Conservation (phyloP, 805 yeast species). For the Yarrowia keelungensis region DNA sequence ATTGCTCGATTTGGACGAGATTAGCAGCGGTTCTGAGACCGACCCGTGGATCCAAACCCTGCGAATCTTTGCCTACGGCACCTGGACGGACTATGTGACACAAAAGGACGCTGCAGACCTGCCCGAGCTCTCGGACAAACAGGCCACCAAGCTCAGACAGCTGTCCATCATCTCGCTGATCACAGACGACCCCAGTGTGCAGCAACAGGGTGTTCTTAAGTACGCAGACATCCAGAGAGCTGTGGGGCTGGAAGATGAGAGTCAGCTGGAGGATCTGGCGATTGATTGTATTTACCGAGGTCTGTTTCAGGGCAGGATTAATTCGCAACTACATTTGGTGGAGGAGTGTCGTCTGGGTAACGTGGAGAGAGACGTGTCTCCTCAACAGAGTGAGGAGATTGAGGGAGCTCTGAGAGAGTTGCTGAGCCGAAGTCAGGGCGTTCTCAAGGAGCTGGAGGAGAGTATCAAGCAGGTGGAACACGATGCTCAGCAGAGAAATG, state of each 20-base stretch:
- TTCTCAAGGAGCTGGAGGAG: conserved; percentile 40
- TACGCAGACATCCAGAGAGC: conserved; percentile 39
- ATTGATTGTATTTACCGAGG: conserved; percentile 45
- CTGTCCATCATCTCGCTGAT: conserved; percentile 42
- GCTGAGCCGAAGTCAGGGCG: conserved; percentile 32
- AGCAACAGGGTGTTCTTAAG: conserved; percentile 38
- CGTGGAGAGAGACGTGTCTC: conserved; percentile 42
- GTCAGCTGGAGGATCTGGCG: conserved; percentile 43
- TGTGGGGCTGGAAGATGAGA: conserved; percentile 39
- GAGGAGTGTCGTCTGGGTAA: conserved; percentile 41
- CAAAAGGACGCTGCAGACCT: background rate
- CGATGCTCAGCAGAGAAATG: conserved; percentile 37
- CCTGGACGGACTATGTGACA: conserved; percentile 41
- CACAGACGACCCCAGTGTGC: conserved; percentile 34
- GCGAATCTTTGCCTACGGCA: conserved; percentile 42
- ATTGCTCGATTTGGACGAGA: conserved; percentile 22
- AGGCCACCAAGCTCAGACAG: conserved; percentile 43
- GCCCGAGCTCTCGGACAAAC: conserved; percentile 40
- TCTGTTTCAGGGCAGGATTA: conserved; percentile 43
- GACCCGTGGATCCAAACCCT: conserved; percentile 40
- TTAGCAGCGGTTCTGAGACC: background rate
- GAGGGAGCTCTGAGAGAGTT: conserved; percentile 9
- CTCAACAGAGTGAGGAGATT: conserved; percentile 1
- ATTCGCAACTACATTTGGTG: conserved; percentile 43
- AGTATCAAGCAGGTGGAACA: conserved; percentile 38